Evolutionary conservation across 257 asterid genomes (phyloP), one percentile per base, ranked within the genome.

Genomic region (Fraxinus cuspidata): DNA sequence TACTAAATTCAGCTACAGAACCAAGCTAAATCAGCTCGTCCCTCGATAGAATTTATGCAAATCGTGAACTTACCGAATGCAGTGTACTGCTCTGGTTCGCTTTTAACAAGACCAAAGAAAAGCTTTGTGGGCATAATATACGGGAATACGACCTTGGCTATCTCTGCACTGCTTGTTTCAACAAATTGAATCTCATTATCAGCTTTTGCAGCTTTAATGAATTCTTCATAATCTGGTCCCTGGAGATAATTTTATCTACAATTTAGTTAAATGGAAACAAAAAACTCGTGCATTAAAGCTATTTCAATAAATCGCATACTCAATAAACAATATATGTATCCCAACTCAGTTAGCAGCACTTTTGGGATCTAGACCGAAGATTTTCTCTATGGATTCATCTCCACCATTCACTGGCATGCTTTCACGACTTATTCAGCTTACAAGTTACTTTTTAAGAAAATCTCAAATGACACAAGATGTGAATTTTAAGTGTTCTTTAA

Each of bases 121-220:
- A 84, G 74, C 47, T 77, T 83, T 27, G 86, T 32, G 35, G 86
- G 83, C 81, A 81, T 83, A 51, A 25, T 78, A 63, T 56, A 56
- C 25, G 91, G 98, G 79, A 88, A 93, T 35, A 96, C 79, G 63
- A 85, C 83, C 74, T 86, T 82, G 75, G 91, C 90, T 64, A 90
- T 81, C 82, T 96, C 98, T 27, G 58, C 19, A 79, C 85, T 84
- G 82, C 87, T 87, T n/a, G 97, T 89, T 85, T 88, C 95, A 68
- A 96, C 87, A 86, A 96, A 96, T 78, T 96, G 98, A 79, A 90
- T 81, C 77, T 92, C 97, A 84, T 88, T 86, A 65, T 96, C 99
- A 60, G 86, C 83, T 76, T 71, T 78, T 64, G 99, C 97, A 76
- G 97, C 97, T 83, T 88, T 90, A 31, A 81, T n/a, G 74, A 90